Evolutionary conservation across 345 rosid species (phyloP), one percentile per base, ranked within the genome.

Genomic region (Barbarea vulgaris): DNA sequence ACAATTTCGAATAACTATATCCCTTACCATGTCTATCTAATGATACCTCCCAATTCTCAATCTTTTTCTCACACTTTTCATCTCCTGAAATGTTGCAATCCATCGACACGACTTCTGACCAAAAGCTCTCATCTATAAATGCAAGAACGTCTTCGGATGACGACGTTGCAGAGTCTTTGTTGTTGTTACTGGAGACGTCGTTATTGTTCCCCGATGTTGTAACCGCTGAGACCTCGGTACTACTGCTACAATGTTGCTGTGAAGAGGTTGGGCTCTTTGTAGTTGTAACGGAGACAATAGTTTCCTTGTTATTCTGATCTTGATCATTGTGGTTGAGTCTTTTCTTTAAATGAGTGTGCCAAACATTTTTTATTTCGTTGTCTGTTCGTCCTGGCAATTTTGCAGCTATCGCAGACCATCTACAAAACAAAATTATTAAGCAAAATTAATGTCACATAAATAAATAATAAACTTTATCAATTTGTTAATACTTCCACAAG

Each of bases 321-420:
- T 76, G 19, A 7, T n/a, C n/a, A n/a, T 48, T 75, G 33, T 78
- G 54, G 24, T 80, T 42, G 18, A 73, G 2, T 47, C 76, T 80
- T 61, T 83, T 83, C 72, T 71, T 85, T 52, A 84, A 69, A 71
- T 64, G 75, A 58, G 87, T 77, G 33, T 86, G 71, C 89, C 86
- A 86, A 37, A 70, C 60, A 56, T 86, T 84, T 68, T 86, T 84
- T 10, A 86, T 86, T 22, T 81, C 87, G 61, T 86, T 86, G 58
- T 84, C 89, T 47, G 87, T 80, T 83, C 85, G 81, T 36, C 87
- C 85, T 0, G 89, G 89, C 8, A 85, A 50, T 44, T 48, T 76
- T 18, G 86, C 80, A 36, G 91, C 91, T 47, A 85, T 87, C 12
- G 77, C 66, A 36, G 86, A 79, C 91, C 88, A 87, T 72, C 88